Evolutionary conservation across 2,329 filamentous ascomycete genomes (phyloP), one percentile per base, ranked within the genome.

Genomic region (Pseudogymnoascus sp.): DNA sequence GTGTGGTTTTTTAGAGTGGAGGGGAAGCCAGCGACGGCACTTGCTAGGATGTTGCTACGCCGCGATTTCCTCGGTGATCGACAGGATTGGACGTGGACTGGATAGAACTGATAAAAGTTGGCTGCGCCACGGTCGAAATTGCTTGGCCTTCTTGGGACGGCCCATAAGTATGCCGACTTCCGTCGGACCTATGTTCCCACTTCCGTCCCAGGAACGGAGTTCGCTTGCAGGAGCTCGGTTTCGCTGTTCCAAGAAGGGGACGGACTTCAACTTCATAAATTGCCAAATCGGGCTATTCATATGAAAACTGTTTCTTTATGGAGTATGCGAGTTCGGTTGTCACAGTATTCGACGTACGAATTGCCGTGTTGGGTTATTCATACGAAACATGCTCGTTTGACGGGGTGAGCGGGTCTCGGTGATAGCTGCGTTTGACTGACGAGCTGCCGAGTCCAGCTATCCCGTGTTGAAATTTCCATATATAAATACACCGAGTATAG

Each of bases 81-180:
- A 16, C 25, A 12, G 25, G 43, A 12, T 4, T 55, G 14, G 45
- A n/a, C 6, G 23, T 6, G 7, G 45, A 55, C 25, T 28, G 49
- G 8, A 33, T 33, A 55, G 49, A 33, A 33, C 49, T 55, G 25
- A 31, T 8, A 55, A 33, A 18, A 55, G 5, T 31, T 16, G 49
- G 49, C 49, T 55, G 49, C 49, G 49, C 49, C 49, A 55, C 49
- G 25, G 49, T 18, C n/a, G n/a, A 28, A 33, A 33, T 55, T 52
- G 25, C 49, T 55, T 55, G 49, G 49, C 49, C 49, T 55, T 33
- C 49, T 18, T 55, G n/a, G 25, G 28, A 18, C 49, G 49, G 49
- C 28, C 49, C 49, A 55, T 55, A 21, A 55, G 2, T 31, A 12
- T 55, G 25, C 49, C 49, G 49, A 55, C n/a, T 33, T 33, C 28